Conservation (phyloP, 805 yeast genomes). For the Schwanniomyces pseudopolymorphus region DNA sequence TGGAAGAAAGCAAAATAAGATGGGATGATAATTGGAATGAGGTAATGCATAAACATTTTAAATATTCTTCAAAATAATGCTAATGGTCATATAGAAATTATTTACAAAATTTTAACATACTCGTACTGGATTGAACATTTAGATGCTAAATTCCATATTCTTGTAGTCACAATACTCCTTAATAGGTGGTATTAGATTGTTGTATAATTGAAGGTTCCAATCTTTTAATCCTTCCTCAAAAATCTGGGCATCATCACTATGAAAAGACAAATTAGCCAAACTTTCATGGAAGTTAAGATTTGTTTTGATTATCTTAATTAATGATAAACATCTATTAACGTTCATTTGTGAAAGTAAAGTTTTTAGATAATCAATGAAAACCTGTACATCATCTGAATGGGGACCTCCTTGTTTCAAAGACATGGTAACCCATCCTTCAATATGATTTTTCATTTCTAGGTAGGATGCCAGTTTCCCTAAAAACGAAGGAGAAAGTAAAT, state of each 20-base stretch:
- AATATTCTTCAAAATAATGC: constrained; percentile 8
- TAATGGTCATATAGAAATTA: background rate
- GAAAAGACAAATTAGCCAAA: background rate
- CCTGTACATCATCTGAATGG: constrained; percentile 28
- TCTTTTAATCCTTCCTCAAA: constrained; percentile 7
- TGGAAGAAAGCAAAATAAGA: constrained; percentile 60
- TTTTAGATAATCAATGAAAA: constrained; percentile 19
- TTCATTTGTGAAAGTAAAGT: constrained; percentile 15
- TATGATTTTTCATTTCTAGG: constrained; percentile 13
- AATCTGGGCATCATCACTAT: background rate
- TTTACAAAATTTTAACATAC: background rate
- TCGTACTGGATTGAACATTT: too few relatives aligned
- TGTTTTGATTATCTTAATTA: constrained; percentile 14
- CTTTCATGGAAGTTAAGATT: constrained; percentile 5
- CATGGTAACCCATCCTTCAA: constrained; percentile 26
- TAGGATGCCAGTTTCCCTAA: constrained; percentile 9
- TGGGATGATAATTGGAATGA: constrained; percentile 78
- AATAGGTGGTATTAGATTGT: constrained; percentile 4
- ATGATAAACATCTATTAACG: constrained; percentile 15
- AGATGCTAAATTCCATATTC: background rate
- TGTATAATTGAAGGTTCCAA: constrained; percentile 7
- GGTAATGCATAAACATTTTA: constrained; percentile 38
- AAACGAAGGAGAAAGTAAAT: constrained; percentile 13
- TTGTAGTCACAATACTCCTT: constrained; percentile 6
- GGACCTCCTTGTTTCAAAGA: constrained; percentile 35